phyloP scores from a whole-genome alignment of 306 rosid genomes.

The Echinosophora koreensis region DNA sequence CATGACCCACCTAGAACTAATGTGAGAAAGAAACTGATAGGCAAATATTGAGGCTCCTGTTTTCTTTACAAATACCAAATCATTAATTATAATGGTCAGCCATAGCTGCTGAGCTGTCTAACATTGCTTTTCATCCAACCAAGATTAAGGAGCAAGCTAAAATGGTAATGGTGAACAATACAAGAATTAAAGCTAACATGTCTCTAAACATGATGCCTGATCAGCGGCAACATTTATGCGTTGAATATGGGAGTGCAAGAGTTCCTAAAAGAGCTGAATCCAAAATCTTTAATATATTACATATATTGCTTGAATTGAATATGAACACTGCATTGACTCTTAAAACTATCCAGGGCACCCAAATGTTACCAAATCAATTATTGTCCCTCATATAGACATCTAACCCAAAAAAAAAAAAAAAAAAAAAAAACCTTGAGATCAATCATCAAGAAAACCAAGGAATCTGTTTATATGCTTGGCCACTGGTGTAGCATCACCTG shows the following conservation, averaged over 20 bases:
- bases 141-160: not conserved
- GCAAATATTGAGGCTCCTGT: no score
- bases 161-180: not conserved
- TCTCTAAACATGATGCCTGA: not conserved
- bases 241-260: no score
- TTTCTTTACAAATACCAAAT: no score
- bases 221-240: not conserved
- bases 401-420: not conserved
- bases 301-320: not conserved
- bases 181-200: not conserved
- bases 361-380: not conserved
- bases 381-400: not conserved
- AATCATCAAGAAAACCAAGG: slow-evolving; percentile 82
- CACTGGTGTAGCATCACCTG: slow-evolving; percentile 84
- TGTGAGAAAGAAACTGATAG: no score
- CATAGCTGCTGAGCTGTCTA: not conserved
- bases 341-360: not conserved
- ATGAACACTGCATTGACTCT: not conserved
- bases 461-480: slow-evolving; percentile 71
- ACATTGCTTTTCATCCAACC: not conserved
- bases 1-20: no score
- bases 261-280: not conserved
- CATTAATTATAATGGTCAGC: no score
- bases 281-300: not conserved
- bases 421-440: slow-evolving; percentile 7